Evolutionary conservation across 208 protist species (phyloP).

Genomic region (Porcisia hertigi): DNA sequence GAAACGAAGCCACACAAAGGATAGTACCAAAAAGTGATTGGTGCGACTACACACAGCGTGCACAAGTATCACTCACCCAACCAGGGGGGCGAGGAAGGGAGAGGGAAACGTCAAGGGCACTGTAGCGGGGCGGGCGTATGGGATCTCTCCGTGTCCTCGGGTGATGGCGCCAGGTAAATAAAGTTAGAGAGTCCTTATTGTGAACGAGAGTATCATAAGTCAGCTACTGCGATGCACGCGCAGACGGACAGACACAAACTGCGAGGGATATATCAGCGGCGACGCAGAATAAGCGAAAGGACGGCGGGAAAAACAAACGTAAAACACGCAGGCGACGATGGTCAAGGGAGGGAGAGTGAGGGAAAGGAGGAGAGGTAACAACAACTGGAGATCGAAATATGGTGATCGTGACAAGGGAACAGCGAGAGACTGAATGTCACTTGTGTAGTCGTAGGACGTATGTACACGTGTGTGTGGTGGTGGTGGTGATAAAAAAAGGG

Average conservation of each 20-base stretch:
- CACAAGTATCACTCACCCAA: background rate
- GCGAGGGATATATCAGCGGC: background rate
- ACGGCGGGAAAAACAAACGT: constrained; percentile 8
- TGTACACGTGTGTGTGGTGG: background rate
- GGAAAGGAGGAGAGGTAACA: too few species aligned
- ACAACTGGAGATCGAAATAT: too few species aligned
- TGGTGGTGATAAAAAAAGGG: too few species aligned
- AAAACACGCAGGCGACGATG: too few species aligned
- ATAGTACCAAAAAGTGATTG: too few species aligned
- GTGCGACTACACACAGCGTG: background rate
- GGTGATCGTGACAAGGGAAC: background rate
- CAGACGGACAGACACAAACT: too few species aligned
- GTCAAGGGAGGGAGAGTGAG: constrained; percentile 1
- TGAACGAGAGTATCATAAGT: too few species aligned
- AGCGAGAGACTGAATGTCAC: background rate
- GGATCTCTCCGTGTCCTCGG: background rate
- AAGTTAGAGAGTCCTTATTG: background rate
- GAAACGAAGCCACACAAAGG: background rate
- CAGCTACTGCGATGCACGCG: background rate
- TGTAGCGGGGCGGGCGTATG: background rate
- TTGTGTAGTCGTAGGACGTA: background rate
- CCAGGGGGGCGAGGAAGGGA: too few species aligned
- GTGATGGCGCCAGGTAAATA: background rate
- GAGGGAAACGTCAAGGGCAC: background rate
- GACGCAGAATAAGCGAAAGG: background rate